phyloP scores from a whole-genome alignment of 371 early-diverging fungal genomes.

The Mortierella sp. region DNA sequence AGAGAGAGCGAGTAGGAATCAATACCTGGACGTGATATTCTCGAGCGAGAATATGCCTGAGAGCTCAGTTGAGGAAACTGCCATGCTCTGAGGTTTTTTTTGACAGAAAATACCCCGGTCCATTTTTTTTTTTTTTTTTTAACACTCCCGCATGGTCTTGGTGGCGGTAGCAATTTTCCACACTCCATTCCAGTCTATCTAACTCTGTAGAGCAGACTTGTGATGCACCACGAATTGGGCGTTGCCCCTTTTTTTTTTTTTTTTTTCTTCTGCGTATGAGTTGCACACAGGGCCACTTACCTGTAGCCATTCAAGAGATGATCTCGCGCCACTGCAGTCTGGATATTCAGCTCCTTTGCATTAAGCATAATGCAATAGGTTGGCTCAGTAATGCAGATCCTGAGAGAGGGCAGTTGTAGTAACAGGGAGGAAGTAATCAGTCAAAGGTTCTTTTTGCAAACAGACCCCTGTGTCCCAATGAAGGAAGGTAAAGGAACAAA shows the following conservation, averaged over 20 bases:
- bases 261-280: too few species aligned
- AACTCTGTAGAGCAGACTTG: too few species aligned
- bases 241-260: too few species aligned
- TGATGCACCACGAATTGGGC: too few species aligned
- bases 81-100: too few species aligned
- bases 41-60: background rate
- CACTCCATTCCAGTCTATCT: too few species aligned
- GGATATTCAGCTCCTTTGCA: constrained; percentile 11
- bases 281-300: background rate
- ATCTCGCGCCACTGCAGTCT: constrained; percentile 7
- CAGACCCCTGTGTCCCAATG: too few species aligned
- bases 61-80: background rate
- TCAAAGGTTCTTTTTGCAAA: background rate
- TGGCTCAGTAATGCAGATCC: constrained; percentile 12
- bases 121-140: too few species aligned
- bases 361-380: constrained; percentile 1
- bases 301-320: constrained; percentile 11
- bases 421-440: background rate
- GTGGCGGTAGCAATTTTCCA: too few species aligned
- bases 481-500: background rate
- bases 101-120: too few species aligned
- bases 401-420: background rate
- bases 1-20: background rate
- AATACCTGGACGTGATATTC: background rate
- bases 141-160: too few species aligned